Percentiles rank a stretch among this genome's conserved stretches.
Conservation (phyloP, 345 rosid species). For the Dipteronia sinensis region DNA sequence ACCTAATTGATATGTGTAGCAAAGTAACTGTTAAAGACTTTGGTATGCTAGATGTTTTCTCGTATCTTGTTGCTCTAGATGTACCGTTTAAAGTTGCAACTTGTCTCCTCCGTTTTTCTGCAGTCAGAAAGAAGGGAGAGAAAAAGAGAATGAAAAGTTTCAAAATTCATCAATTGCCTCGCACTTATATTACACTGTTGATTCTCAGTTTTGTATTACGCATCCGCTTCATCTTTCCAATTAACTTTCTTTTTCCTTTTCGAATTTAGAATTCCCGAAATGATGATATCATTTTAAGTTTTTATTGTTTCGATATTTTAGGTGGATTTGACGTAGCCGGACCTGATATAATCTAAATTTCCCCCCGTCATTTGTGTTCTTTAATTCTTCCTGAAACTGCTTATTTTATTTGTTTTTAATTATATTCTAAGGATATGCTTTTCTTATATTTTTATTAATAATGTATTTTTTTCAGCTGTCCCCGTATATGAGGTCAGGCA, state of each 20-base stretch:
- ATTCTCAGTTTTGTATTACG: neutral
- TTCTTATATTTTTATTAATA: neutral
- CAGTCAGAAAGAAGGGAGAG: neutral
- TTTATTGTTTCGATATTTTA: neutral
- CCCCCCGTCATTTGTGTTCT: neutral
- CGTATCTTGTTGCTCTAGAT: conserved; percentile 3
- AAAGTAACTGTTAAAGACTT: neutral
- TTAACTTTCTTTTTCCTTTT: neutral
- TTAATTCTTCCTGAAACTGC: neutral
- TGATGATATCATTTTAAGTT: neutral
- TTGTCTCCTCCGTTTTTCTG: neutral
- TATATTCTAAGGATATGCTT: neutral
- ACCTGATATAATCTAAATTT: neutral
- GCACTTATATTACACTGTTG: neutral
- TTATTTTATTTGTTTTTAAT: neutral
- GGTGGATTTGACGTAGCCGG: neutral
- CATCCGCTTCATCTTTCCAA: neutral
- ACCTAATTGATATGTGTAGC: neutral
- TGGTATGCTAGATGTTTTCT: neutral
- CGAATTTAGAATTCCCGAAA: neutral
- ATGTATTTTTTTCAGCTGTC: conserved; percentile 32
- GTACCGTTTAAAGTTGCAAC: neutral
- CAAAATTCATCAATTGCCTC: neutral
- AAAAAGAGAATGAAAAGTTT: neutral
- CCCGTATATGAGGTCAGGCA: conserved; percentile 35